Base-by-base conservation (phyloP, 176 grass and related monocot genomes). In the Aegilops longissima region DNA sequence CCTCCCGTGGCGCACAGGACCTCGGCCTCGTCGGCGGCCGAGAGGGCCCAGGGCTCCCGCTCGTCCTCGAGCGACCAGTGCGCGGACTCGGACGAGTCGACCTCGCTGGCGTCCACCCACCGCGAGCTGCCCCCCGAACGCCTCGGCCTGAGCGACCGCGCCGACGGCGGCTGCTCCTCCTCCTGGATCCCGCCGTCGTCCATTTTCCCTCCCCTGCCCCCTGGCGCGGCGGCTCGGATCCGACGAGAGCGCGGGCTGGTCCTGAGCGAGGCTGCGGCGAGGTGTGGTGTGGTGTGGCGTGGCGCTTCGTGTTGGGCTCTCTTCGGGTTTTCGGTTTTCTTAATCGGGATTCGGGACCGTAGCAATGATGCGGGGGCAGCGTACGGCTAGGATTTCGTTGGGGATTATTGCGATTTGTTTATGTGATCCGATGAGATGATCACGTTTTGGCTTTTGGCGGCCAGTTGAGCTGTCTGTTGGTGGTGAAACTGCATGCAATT, bases 101-200 rank as follows among this genome's bases (percentile, higher is more conserved):
- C 90, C 93, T 98, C 96, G 86, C 96, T 95, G 70, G 90, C 96
- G 80, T 98, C 88, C 66, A 98, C 96, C 96, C 96, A 98, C 69
- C 92, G 83, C 82, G 90, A 77, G 56, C 88, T 80, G 24, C 44
- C 73, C 7, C 89, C 89, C 44, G 81, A 87, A 16, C 76, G 85
- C 81, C 47, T 84, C 27, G 81, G 68, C 81, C 5, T 39, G 35
- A 91, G 85, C 14, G 29, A 24, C 68, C 76, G 27, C 59, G 35
- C 21, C 81, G 42, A 45, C 24, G 73, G 51, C 2, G 85, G 8
- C n/a, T 61, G 69, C 30, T 56, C 67, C 76, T 91, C 89, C 91
- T 98, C 93, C 85, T 93, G 91, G 82, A 98, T 95, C 73, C 84
- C 95, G 25, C 86, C 86, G 68, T 88, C 93, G 81, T 94, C 93